Percentiles rank a stretch among this genome's conserved stretches.
phyloP scores from a whole-genome alignment of 2,329 filamentous ascomycete genomes.

The Drechslerella coelobrocha region DNA sequence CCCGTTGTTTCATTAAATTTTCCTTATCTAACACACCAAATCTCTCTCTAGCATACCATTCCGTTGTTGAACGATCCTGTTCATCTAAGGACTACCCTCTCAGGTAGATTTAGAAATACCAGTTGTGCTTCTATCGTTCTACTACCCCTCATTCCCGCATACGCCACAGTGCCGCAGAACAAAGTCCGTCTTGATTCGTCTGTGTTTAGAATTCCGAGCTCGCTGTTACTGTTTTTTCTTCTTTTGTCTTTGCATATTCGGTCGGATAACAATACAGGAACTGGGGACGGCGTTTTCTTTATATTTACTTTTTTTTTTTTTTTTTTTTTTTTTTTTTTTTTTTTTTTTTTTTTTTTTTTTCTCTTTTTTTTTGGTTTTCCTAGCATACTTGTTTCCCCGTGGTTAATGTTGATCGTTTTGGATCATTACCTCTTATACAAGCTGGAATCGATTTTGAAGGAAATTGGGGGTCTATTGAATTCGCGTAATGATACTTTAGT shows the following conservation, averaged over 20 bases:
- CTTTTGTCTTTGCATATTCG: neutral
- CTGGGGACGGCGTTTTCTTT: constrained; percentile 9
- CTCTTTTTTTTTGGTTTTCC: neutral
- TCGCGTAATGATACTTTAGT: no score
- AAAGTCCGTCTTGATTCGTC: constrained; percentile 5
- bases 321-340: neutral
- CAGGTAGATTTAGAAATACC: constrained; percentile 10
- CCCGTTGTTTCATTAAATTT: constrained; percentile 3
- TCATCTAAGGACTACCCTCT: constrained; percentile 1
- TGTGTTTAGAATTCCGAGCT: neutral
- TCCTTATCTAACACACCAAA: neutral
- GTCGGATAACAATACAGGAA: constrained; percentile 19
- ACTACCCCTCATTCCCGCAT: neutral
- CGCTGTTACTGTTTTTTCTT: neutral
- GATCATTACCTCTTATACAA: no score
- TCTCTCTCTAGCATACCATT: neutral
- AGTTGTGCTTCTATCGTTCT: neutral
- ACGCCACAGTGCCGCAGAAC: constrained; percentile 1
- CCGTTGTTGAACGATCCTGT: neutral
- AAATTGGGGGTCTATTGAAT: no score
- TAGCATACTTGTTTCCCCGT: no score
- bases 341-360: neutral
- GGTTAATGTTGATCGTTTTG: no score
- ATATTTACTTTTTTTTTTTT: neutral
- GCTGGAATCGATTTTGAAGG: no score